Evolutionary conservation across 345 rosid genomes (phyloP), one percentile per base, ranked within the genome.

Genomic region (Passiflora organensis): DNA sequence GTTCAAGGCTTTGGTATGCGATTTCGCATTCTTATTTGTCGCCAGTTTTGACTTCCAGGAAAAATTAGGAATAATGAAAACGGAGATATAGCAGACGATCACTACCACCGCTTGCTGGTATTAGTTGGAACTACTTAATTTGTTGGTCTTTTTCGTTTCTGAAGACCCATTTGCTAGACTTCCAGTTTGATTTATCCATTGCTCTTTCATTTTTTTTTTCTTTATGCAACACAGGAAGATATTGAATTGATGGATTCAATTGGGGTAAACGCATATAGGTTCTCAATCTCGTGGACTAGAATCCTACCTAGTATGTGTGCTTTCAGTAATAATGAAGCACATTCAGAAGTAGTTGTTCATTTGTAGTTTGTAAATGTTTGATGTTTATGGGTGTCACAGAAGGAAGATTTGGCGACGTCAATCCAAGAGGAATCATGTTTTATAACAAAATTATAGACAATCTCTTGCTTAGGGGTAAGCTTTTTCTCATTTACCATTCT

Each of bases 241-340:
- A 57, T 67, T 20, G 76, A 67, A 44, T 21, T 67, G n/a, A 68
- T 68, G 56, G 54, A 58, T 19, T 66, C 73, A 36, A 68, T 73
- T 46, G 81, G 81, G 17, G 56, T 67, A 15, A 77, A 67, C 50
- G 55, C 81, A 34, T 73, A 77, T 45, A 56, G 78, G 16, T 69
- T 76, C 59, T 76, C 78, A 6, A 72, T 77, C 63, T 77, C 78
- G 10, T 77, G 76, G 81, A 48, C 68, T 15, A 73, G 78, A 67
- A 63, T 77, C 48, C 58, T 75, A 44, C 73, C 80, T 6, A 60
- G 76, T 64, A 66, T 28, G 65, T 74, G 20, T 17, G 1, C 8
- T 10, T 0, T 13, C 21, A 10, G 11, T 9, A n/a, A 48, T 13
- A 51, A 12, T 51, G 2, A 3, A 18, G 2, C 36, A 11, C 3